Evolutionary conservation across 2,329 filamentous ascomycete species (phyloP).

Genomic region (Fusarium phyllophilum): DNA sequence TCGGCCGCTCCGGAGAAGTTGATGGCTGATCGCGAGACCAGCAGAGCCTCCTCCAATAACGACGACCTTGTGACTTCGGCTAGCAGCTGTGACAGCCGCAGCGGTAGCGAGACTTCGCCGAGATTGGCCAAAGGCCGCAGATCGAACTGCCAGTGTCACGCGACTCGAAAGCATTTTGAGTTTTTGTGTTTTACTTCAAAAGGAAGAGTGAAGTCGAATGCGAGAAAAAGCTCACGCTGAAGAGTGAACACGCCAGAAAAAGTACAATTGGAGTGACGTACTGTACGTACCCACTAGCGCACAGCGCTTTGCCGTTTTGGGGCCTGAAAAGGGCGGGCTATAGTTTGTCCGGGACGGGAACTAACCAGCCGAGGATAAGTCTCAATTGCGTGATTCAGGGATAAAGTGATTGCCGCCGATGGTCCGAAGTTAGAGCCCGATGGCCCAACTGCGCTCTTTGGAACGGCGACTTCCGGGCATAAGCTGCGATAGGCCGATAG

Average conservation of each 20-base stretch:
- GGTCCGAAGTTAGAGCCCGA: slow-evolving; percentile 19
- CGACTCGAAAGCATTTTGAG: slow-evolving; percentile 40
- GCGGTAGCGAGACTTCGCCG: slow-evolving; percentile 23
- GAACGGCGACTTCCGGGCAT: slow-evolving; percentile 14
- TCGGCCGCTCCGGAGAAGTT: slow-evolving; percentile 68
- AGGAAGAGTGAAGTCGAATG: background rate
- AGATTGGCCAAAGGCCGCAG: slow-evolving; percentile 5
- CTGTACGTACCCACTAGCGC: slow-evolving; percentile 21
- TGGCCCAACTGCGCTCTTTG: background rate
- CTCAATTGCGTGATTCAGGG: slow-evolving; percentile 30
- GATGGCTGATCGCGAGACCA: slow-evolving; percentile 72
- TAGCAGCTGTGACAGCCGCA: slow-evolving; percentile 28
- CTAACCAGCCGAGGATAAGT: slow-evolving; percentile 9
- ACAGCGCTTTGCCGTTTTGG: background rate
- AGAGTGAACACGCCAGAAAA: slow-evolving; percentile 21
- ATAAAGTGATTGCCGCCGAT: slow-evolving; percentile 27
- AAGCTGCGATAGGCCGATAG: background rate
- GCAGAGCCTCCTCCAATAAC: slow-evolving; percentile 74
- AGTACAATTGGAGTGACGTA: slow-evolving; percentile 11
- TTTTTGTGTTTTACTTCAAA: background rate
- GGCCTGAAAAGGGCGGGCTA: background rate
- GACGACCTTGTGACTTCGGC: slow-evolving; percentile 68
- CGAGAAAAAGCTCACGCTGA: slow-evolving; percentile 18
- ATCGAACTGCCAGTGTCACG: slow-evolving; percentile 22
- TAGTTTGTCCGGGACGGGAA: background rate